Conservation (phyloP, 2,329 filamentous ascomycete genomes). For the Fonsecaea erecta region DNA sequence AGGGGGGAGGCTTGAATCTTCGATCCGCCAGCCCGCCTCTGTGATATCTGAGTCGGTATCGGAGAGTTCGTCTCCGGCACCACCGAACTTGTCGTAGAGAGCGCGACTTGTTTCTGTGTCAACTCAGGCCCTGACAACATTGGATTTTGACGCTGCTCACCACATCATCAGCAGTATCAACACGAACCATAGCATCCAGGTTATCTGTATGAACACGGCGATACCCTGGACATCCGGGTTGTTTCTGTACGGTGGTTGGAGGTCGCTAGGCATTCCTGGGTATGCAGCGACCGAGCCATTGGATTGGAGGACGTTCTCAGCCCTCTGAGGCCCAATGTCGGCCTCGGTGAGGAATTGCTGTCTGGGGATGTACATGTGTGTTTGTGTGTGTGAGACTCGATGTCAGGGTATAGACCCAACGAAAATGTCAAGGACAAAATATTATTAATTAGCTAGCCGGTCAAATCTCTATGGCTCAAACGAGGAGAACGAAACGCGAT, state of each 20-base stretch:
- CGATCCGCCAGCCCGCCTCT: constrained; percentile 27
- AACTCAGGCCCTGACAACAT: not conserved
- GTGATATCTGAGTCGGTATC: constrained; percentile 23
- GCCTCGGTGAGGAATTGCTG: constrained; percentile 10
- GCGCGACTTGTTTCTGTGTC: constrained; percentile 5
- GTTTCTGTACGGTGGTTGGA: constrained; percentile 7
- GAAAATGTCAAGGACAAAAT: not conserved
- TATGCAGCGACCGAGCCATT: constrained; percentile 6
- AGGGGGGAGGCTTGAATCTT: constrained; percentile 16
- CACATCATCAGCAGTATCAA: constrained; percentile 15
- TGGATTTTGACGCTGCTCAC: not conserved
- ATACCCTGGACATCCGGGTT: constrained; percentile 14
- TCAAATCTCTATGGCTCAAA: not conserved
- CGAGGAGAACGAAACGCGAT: not conserved
- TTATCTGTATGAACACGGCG: constrained; percentile 10
- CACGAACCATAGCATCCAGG: constrained; percentile 18
- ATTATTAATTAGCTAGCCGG: not conserved
- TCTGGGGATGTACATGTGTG: constrained; percentile 26
- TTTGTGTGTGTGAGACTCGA: not conserved
- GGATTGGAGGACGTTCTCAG: not conserved
- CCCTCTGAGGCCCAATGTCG: not conserved
- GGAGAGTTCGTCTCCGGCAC: constrained; percentile 16
- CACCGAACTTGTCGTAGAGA: constrained; percentile 17
- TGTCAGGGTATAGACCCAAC: not conserved
- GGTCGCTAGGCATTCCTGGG: constrained; percentile 4